Conservation (phyloP, 345 rosid species). For the Eucalyptus rudis region DNA sequence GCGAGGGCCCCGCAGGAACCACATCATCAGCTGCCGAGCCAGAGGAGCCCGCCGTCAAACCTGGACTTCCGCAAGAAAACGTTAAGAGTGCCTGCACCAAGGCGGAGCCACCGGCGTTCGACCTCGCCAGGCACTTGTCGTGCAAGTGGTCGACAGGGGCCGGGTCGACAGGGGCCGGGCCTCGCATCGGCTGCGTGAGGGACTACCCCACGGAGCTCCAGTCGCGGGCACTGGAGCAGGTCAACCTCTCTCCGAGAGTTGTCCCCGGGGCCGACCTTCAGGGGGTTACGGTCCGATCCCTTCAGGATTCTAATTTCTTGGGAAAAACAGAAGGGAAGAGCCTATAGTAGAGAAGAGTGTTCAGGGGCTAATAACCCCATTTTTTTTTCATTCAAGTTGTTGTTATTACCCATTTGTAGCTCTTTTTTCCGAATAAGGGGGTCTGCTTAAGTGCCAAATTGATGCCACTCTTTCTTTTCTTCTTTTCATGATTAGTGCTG, state of each 20-base stretch:
- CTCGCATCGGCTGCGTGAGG: constrained; percentile 69
- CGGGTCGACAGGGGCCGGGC: constrained; percentile 60
- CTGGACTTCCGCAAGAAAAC: neutral
- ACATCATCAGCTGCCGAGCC: neutral
- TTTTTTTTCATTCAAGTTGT: neutral
- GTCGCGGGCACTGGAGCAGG: constrained; percentile 66
- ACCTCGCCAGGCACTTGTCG: constrained; percentile 17
- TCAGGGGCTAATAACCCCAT: neutral
- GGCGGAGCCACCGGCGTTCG: neutral
- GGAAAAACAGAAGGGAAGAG: neutral
- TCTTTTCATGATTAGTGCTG: neutral
- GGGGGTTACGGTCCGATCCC: constrained; percentile 57
- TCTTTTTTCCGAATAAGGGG: neutral
- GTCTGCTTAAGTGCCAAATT: neutral
- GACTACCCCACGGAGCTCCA: constrained; percentile 67
- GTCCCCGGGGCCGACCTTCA: neutral
- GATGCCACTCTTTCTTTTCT: neutral
- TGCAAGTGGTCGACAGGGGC: constrained; percentile 68
- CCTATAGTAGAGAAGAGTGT: neutral
- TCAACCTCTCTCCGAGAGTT: constrained; percentile 65
- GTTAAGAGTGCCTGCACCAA: neutral
- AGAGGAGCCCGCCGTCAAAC: neutral
- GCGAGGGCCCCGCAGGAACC: neutral
- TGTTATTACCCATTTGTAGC: neutral
- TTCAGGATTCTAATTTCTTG: neutral